Percentiles rank a stretch among this genome's conserved stretches.
phyloP scores from a whole-genome alignment of 2,329 filamentous ascomycete genomes.

The Colletotrichum graminicola region DNA sequence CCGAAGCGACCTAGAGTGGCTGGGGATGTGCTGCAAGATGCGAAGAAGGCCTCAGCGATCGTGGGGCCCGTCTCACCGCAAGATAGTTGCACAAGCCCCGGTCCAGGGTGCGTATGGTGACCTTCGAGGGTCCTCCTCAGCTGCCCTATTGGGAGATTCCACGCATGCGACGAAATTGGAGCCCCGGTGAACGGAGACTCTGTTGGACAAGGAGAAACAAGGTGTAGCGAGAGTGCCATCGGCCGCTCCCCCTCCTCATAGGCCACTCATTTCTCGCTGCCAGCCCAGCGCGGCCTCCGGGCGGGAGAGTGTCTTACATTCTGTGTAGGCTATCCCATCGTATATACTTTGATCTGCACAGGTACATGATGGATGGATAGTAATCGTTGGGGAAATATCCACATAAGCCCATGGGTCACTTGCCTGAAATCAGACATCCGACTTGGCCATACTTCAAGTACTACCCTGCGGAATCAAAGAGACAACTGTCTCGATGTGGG shows the following conservation, averaged over 20 bases:
- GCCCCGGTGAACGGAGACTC: constrained; percentile 15
- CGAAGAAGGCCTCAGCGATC: background rate
- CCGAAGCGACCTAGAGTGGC: constrained; percentile 3
- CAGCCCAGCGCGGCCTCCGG: background rate
- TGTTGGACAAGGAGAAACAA: constrained; percentile 17
- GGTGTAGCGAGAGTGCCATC: constrained; percentile 8
- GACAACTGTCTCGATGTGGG: background rate
- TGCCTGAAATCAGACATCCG: background rate
- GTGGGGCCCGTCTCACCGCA: constrained; percentile 32
- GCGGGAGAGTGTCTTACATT: background rate
- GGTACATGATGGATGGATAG: background rate
- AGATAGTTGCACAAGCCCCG: constrained; percentile 19
- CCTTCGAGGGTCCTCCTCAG: constrained; percentile 16
- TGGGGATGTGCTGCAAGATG: too few species aligned
- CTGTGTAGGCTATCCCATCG: background rate
- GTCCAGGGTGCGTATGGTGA: constrained; percentile 37
- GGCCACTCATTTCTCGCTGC: constrained; percentile 2
- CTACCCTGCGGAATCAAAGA: too few species aligned
- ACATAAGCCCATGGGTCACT: background rate
- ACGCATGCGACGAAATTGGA: constrained; percentile 20
- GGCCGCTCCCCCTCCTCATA: constrained; percentile 2
- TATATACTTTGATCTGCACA: background rate
- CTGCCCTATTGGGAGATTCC: constrained; percentile 31
- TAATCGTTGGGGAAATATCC: background rate
- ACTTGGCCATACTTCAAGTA: background rate